These are phyloP conservation scores for Phanerochaete carnosa DNA, from an alignment of 768 basidiomycete genomes.

Conservation along the genomic window DNA sequence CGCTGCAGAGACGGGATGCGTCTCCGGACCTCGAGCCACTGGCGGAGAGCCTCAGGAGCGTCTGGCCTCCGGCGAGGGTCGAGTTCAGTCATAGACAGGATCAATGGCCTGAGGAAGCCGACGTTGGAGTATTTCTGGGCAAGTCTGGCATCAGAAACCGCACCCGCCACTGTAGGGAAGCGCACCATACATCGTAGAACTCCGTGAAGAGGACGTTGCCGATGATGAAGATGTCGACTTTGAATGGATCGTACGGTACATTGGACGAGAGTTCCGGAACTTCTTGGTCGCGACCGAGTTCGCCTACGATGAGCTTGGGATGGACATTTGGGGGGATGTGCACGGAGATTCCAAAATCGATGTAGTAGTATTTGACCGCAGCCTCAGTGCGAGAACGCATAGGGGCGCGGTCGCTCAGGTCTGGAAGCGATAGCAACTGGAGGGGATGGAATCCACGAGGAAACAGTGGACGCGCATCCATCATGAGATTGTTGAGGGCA, in stretches of 20 bases:
- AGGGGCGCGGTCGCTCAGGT: not conserved
- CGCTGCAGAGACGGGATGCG: not conserved
- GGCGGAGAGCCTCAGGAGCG: not conserved
- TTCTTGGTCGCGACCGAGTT: slow-evolving; percentile 8
- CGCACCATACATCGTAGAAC: slow-evolving; percentile 3
- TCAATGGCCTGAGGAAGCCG: slow-evolving; percentile 1
- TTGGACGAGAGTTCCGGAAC: slow-evolving; percentile 17
- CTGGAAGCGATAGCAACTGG: not conserved
- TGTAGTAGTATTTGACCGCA: slow-evolving; percentile 12
- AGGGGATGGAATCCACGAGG: slow-evolving; percentile 13
- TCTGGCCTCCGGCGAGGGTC: not conserved
- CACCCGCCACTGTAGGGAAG: not conserved
- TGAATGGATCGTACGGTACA: slow-evolving; percentile 23
- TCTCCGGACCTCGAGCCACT: not conserved
- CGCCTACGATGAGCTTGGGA: slow-evolving; percentile 8
- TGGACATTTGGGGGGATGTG: slow-evolving; percentile 2
- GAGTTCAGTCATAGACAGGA: not conserved
- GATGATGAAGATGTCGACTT: slow-evolving; percentile 20
- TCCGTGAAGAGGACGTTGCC: slow-evolving; percentile 14
- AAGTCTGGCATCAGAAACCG: not conserved
- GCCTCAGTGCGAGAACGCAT: not conserved
- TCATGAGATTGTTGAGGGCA: slow-evolving; percentile 6
- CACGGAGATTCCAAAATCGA: slow-evolving; percentile 13
- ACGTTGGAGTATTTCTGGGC: not conserved
- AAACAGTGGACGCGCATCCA: slow-evolving; percentile 13